Conservation (phyloP, 1,284 basidiomycete genomes). For the Tetrapyrgos nigripes region DNA sequence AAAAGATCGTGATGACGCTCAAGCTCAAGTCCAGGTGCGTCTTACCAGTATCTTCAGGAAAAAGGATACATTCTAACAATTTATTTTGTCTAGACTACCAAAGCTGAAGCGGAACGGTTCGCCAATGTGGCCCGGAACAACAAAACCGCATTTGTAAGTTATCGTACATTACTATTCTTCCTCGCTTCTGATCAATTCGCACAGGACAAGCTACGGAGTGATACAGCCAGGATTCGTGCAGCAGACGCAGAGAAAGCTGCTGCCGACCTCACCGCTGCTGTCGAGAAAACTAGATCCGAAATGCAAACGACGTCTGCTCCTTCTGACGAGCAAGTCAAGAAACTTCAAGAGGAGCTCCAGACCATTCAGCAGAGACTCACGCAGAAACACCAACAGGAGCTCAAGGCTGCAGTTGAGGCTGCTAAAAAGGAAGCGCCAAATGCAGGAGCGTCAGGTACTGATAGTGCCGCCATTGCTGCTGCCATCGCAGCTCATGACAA, state of each 20-base stretch:
- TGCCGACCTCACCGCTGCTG: constrained; percentile 45
- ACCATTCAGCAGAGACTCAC: constrained; percentile 58
- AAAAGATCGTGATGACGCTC: constrained; percentile 65
- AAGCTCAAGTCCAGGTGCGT: constrained; percentile 59
- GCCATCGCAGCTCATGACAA: constrained; percentile 58
- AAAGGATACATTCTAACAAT: neutral
- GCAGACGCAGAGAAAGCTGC: constrained; percentile 53
- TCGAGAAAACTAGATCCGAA: constrained; percentile 60
- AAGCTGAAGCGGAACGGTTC: constrained; percentile 53
- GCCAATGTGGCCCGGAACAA: constrained; percentile 50
- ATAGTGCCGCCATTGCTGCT: constrained; percentile 52
- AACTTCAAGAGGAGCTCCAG: constrained; percentile 65
- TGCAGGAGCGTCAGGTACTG: constrained; percentile 27
- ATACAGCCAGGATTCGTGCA: constrained; percentile 40
- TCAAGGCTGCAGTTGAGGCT: constrained; percentile 56
- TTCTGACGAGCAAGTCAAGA: constrained; percentile 49
- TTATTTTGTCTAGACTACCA: constrained; percentile 43
- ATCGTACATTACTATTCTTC: constrained; percentile 35
- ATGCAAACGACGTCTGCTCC: constrained; percentile 33
- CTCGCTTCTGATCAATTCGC: constrained; percentile 24
- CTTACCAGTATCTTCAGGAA: neutral
- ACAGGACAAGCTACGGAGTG: constrained; percentile 49
- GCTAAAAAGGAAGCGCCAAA: constrained; percentile 42
- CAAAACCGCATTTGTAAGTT: constrained; percentile 16
- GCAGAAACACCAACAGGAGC: constrained; percentile 59